These are phyloP conservation scores for Oryza australiensis DNA, from an alignment of 176 grass and related monocot species.

Conservation along the genomic window DNA sequence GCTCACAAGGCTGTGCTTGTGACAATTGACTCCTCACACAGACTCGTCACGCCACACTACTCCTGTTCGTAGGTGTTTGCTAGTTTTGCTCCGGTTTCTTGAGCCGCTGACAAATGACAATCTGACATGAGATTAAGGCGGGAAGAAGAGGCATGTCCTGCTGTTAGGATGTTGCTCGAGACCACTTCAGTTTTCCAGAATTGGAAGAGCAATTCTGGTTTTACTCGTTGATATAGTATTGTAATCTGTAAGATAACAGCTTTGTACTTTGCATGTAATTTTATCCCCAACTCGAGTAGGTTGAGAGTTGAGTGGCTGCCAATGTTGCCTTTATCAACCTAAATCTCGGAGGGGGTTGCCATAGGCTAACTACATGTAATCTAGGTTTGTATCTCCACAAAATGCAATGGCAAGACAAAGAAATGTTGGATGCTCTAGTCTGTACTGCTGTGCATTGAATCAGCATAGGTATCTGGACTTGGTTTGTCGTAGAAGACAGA, in stretches of 20 bases:
- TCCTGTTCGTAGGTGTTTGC: slow-evolving; percentile 24
- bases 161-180: slow-evolving; percentile 8
- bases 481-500: not conserved
- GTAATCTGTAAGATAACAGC: slow-evolving; percentile 18
- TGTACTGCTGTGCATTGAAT: not conserved
- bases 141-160: slow-evolving; percentile 21
- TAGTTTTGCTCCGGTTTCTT: slow-evolving; percentile 47
- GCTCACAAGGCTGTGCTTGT: slow-evolving; percentile 76
- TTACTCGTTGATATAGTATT: slow-evolving; percentile 30
- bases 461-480: slow-evolving; percentile 15
- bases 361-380: slow-evolving; percentile 36
- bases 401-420: slow-evolving; percentile 25
- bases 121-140: slow-evolving; percentile 19
- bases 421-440: slow-evolving; percentile 14
- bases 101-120: slow-evolving; percentile 24
- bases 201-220: slow-evolving; percentile 27
- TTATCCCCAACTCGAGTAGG: slow-evolving; percentile 18
- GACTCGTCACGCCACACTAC: not conserved
- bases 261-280: slow-evolving; percentile 29
- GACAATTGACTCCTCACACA: slow-evolving; percentile 9
- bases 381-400: slow-evolving; percentile 31
- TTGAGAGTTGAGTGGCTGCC: not conserved
- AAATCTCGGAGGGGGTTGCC: not conserved
- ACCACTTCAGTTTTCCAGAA: slow-evolving; percentile 33
- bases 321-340: slow-evolving; percentile 30